Evolutionary conservation across 2,329 filamentous ascomycete species (phyloP).

Genomic region (Diaporthe vaccinii): DNA sequence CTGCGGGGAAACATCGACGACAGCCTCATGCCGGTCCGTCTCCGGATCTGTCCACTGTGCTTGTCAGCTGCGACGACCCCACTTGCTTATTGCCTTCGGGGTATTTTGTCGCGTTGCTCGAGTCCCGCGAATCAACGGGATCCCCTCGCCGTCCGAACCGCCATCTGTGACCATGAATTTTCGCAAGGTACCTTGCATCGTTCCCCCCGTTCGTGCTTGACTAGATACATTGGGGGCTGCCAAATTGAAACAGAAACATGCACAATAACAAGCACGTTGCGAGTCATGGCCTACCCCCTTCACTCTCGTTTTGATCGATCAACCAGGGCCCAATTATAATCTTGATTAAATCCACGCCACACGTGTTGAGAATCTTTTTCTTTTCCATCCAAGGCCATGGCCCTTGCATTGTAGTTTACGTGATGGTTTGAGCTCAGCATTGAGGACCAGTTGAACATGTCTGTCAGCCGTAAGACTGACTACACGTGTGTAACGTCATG

Average conservation of each 20-base stretch:
- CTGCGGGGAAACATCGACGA: conserved; percentile 17
- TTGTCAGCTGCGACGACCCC: conserved; percentile 11
- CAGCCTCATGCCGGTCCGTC: neutral
- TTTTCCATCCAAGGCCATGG: neutral
- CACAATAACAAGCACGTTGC: neutral
- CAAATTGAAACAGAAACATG: neutral
- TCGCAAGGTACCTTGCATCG: neutral
- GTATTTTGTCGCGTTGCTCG: neutral
- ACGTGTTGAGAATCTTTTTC: neutral
- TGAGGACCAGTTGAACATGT: neutral
- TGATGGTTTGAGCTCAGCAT: neutral
- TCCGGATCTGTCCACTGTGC: neutral
- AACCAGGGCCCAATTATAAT: neutral
- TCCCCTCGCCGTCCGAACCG: neutral
- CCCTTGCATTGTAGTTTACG: neutral
- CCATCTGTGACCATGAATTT: neutral
- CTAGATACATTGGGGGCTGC: neutral
- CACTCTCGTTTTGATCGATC: conserved; percentile 5
- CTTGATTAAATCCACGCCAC: neutral
- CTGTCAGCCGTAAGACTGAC: neutral
- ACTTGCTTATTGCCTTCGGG: neutral
- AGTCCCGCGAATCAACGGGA: neutral
- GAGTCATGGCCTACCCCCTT: conserved; percentile 13
- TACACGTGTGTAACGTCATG: neutral
- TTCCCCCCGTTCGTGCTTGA: neutral